These are phyloP conservation scores for Colletotrichum lindemuthianum DNA, from an alignment of 2,329 filamentous ascomycete species.

Conservation along the genomic window DNA sequence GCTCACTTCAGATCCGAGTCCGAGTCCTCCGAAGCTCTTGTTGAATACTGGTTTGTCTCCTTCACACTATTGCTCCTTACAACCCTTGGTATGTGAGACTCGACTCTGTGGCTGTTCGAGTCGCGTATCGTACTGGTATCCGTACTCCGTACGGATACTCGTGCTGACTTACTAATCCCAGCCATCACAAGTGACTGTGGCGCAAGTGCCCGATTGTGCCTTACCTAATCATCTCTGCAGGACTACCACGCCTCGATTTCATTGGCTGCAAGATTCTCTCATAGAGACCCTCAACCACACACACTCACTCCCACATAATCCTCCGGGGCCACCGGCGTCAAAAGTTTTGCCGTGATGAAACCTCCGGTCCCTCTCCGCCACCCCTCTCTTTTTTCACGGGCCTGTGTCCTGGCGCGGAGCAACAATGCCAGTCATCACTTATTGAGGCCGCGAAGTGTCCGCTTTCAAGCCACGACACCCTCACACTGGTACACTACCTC, in stretches of 20 bases:
- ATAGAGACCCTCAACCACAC: constrained; percentile 27
- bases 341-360: constrained; percentile 31
- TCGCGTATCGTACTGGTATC: too few relatives aligned
- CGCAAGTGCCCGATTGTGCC: neutral
- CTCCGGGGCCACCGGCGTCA: constrained; percentile 7
- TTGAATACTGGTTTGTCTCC: too few relatives aligned
- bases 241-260: constrained; percentile 20
- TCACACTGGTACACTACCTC: constrained; percentile 21
- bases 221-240: constrained; percentile 25
- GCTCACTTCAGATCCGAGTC: too few relatives aligned
- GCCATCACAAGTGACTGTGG: neutral
- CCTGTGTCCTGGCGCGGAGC: constrained; percentile 28
- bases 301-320: constrained; percentile 15
- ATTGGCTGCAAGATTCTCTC: constrained; percentile 32
- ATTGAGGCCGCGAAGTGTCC: constrained; percentile 28
- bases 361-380: constrained; percentile 23
- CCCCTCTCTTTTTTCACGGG: constrained; percentile 24
- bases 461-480: constrained; percentile 25
- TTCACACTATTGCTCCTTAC: too few relatives aligned
- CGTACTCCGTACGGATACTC: too few relatives aligned
- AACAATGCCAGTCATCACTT: constrained; percentile 24
- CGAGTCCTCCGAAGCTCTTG: too few relatives aligned
- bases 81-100: too few relatives aligned
- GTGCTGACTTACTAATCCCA: neutral
- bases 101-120: too few relatives aligned